Evolutionary conservation across 106 monocot species (phyloP).

Genomic region (Agapanthus africanus): DNA sequence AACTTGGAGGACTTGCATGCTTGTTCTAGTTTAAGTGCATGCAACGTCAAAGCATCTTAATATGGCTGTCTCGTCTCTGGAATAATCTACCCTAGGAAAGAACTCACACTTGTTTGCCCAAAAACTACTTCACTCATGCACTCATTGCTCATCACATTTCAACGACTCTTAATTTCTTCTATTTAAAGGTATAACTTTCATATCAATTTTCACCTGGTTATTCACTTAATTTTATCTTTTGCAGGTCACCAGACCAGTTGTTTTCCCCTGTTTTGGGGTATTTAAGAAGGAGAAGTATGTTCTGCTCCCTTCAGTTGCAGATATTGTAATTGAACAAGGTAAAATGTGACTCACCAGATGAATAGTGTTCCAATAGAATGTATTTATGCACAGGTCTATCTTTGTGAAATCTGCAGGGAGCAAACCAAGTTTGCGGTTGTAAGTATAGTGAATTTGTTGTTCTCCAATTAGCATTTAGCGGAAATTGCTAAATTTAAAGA

Average conservation of each 20-base stretch:
- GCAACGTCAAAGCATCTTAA: no score
- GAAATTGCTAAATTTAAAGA: neutral
- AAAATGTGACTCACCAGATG: neutral
- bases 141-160: neutral
- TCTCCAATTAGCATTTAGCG: neutral
- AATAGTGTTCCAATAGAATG: neutral
- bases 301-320: slow-evolving; percentile 60
- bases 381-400: neutral
- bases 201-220: neutral
- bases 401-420: neutral
- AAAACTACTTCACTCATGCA: neutral
- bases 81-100: no score
- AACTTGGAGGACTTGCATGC: no score
- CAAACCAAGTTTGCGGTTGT: neutral
- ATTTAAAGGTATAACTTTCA: no score
- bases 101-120: neutral
- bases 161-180: neutral
- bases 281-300: slow-evolving; percentile 64
- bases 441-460: neutral
- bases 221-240: slow-evolving; percentile 3
- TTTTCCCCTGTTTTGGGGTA: slow-evolving; percentile 59
- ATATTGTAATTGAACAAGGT: slow-evolving; percentile 80
- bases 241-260: slow-evolving; percentile 52
- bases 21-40: no score
- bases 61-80: no score